A percentile compares a stretch with the other conserved stretches of the same genome.
Evolutionary conservation across 345 rosid species (phyloP).

Genomic region (Pugionium cornutum): DNA sequence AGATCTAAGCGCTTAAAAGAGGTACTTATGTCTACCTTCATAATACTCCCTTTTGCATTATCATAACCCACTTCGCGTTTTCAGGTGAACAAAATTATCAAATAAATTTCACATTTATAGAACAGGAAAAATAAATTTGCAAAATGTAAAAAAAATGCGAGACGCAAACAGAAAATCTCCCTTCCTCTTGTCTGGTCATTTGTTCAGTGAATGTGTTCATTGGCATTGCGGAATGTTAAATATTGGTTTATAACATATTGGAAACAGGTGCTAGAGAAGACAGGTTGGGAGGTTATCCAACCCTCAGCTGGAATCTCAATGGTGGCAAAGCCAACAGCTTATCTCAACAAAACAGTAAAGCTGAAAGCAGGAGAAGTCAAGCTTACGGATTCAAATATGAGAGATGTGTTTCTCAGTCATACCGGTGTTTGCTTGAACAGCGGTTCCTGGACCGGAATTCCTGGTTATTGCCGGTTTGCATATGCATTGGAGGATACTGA

Average conservation of each 20-base stretch:
- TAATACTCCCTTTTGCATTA: too few relatives aligned
- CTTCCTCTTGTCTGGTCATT: too few relatives aligned
- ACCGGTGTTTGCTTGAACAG: conserved; percentile 88
- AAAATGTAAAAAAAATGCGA: too few relatives aligned
- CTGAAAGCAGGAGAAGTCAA: conserved; percentile 44
- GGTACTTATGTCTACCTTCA: conserved; percentile 44
- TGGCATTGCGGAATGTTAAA: too few relatives aligned
- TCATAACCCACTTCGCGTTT: too few relatives aligned
- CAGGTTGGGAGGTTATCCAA: conserved; percentile 85
- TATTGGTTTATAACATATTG: neutral
- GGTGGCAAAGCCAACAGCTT: conserved; percentile 81
- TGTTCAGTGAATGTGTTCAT: too few relatives aligned
- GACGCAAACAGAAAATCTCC: too few relatives aligned
- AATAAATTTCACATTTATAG: too few relatives aligned
- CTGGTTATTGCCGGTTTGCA: conserved; percentile 88
- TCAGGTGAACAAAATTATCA: too few relatives aligned
- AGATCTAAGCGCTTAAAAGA: conserved; percentile 80
- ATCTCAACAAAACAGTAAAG: conserved; percentile 59
- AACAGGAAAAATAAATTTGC: too few relatives aligned
- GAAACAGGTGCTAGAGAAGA: conserved; percentile 61
- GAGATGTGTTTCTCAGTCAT: conserved; percentile 64
- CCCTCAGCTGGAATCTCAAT: conserved; percentile 73
- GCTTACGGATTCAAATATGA: conserved; percentile 63
- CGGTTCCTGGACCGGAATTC: conserved; percentile 82
- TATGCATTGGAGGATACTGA: conserved; percentile 68